A percentile compares a stretch with the other conserved stretches of the same genome.
phyloP scores from a whole-genome alignment of 768 basidiomycete species.

The Tricholoma matsutake region DNA sequence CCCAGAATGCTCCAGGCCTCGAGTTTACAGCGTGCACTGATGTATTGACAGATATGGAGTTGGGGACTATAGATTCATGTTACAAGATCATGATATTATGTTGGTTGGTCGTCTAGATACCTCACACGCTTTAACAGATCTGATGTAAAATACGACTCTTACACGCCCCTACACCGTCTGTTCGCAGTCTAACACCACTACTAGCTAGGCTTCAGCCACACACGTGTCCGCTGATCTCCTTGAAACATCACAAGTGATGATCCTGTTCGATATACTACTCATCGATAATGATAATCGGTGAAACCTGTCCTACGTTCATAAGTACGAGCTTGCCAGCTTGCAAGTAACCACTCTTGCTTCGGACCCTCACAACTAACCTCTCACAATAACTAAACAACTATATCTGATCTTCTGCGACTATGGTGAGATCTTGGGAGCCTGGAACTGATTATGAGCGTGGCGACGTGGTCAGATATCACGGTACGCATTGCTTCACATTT shows the following conservation, averaged over 20 bases:
- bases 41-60: neutral
- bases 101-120: too few relatives aligned
- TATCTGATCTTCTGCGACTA: slow-evolving; percentile 15
- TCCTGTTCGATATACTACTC: neutral
- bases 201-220: neutral
- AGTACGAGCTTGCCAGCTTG: neutral
- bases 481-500: slow-evolving; percentile 26
- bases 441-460: slow-evolving; percentile 55
- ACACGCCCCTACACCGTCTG: neutral
- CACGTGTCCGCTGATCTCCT: neutral
- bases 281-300: neutral
- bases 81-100: neutral
- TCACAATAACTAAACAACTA: neutral
- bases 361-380: neutral
- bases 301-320: neutral
- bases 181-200: neutral
- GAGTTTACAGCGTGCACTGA: neutral
- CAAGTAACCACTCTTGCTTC: neutral
- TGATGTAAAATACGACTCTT: neutral
- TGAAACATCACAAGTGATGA: neutral
- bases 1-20: neutral
- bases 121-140: neutral
- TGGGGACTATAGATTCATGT: neutral
- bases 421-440: slow-evolving; percentile 56
- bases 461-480: slow-evolving; percentile 54